Conservation (phyloP, 1,284 basidiomycete species). For the Cutaneotrichosporon daszewskae region DNA sequence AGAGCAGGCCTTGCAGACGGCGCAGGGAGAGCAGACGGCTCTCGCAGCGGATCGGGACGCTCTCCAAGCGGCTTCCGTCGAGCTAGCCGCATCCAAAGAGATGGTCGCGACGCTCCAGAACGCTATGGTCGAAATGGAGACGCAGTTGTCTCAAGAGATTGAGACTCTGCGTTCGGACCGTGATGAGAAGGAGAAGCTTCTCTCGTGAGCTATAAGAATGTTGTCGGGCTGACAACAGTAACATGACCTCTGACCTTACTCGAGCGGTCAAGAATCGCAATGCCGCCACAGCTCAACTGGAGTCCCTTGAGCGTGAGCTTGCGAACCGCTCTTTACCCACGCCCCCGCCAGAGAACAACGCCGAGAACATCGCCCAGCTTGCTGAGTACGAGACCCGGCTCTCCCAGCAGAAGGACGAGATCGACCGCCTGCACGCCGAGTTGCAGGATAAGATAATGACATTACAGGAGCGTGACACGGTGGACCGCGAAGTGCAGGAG, state of each 20-base stretch:
- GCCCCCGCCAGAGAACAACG: not conserved
- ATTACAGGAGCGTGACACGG: too few species aligned
- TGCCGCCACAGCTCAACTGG: not conserved
- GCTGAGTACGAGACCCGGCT: too few species aligned
- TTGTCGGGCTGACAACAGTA: too few species aligned
- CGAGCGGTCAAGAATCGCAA: not conserved
- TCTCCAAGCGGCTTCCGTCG: not conserved
- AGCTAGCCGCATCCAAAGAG: not conserved
- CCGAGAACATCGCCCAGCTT: not conserved
- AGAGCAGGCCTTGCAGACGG: not conserved
- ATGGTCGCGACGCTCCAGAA: constrained; percentile 3
- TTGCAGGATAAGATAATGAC: constrained; percentile 11
- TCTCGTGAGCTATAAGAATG: not conserved
- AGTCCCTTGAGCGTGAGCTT: not conserved
- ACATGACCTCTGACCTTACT: not conserved
- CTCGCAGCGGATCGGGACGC: not conserved
- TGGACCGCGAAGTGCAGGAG: too few species aligned
- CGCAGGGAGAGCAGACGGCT: not conserved
- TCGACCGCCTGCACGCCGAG: constrained; percentile 15
- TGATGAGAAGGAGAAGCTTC: not conserved
- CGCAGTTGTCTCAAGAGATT: not conserved
- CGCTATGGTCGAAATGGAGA: constrained; percentile 13
- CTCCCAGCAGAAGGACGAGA: constrained; percentile 2
- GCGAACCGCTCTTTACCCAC: not conserved
- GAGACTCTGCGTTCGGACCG: not conserved